Conservation (phyloP, 75 land plant species). For the Azolla pinnata region DNA sequence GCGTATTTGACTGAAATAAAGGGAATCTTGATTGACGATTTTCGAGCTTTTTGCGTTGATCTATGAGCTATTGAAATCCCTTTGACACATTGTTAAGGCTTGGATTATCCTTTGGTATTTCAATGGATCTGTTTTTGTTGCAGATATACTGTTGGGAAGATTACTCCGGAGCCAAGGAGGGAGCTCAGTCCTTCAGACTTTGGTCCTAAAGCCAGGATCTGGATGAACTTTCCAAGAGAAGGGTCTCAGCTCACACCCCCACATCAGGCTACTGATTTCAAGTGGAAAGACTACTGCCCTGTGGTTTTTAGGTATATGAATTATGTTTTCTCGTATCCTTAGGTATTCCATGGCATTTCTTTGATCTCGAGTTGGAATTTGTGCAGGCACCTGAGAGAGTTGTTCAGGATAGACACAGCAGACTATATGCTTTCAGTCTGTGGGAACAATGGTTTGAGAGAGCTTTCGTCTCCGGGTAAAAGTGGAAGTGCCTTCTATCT, state of each 20-base stretch:
- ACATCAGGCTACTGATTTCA: constrained; percentile 66
- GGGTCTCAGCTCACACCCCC: constrained; percentile 88
- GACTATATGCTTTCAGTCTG: constrained; percentile 80
- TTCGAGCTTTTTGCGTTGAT: too few relatives aligned
- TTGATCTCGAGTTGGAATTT: too few relatives aligned
- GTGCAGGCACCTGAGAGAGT: constrained; percentile 52
- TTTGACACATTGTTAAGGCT: background rate
- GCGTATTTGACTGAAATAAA: too few relatives aligned
- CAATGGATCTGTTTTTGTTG: constrained; percentile 6
- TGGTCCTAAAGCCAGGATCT: constrained; percentile 64
- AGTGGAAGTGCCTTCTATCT: constrained; percentile 74
- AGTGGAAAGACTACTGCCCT: constrained; percentile 97
- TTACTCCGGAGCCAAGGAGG: constrained; percentile 58
- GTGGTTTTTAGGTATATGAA: constrained; percentile 79
- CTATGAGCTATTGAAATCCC: too few relatives aligned
- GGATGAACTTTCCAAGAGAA: constrained; percentile 58
- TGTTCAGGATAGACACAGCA: constrained; percentile 75
- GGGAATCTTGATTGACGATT: too few relatives aligned
- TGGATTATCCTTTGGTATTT: background rate
- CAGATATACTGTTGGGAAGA: constrained; percentile 87
- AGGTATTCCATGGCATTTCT: too few relatives aligned
- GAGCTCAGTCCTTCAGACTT: constrained; percentile 72
- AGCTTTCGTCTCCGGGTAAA: constrained; percentile 67
- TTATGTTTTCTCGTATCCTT: background rate
- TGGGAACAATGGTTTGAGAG: constrained; percentile 61